Evolutionary conservation across 805 yeast species (phyloP).

Genomic region (Teunomyces gatunensis): DNA sequence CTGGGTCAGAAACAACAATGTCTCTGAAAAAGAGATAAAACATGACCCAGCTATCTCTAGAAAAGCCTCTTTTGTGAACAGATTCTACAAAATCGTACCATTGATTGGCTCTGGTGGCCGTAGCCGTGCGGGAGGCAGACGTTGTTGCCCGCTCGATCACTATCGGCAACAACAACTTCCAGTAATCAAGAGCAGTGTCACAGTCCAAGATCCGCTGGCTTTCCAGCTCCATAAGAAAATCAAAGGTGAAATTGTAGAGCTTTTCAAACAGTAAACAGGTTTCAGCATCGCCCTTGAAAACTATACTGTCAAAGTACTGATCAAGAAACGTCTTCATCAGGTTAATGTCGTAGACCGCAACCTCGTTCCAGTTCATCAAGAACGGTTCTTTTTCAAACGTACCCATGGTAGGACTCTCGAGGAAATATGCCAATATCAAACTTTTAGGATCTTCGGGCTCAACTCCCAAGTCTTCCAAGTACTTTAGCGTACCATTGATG

Average conservation of each 20-base stretch:
- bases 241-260: slow-evolving; percentile 72
- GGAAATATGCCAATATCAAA: slow-evolving; percentile 65
- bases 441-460: slow-evolving; percentile 75
- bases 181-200: slow-evolving; percentile 70
- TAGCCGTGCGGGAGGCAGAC: neutral
- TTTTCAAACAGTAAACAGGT: slow-evolving; percentile 43
- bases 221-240: slow-evolving; percentile 58
- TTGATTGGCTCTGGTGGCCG: slow-evolving; percentile 34
- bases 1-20: slow-evolving; percentile 47
- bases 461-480: slow-evolving; percentile 63
- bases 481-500: slow-evolving; percentile 73
- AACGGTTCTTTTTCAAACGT: slow-evolving; percentile 51
- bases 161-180: slow-evolving; percentile 60
- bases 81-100: slow-evolving; percentile 60
- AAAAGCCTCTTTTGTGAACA: slow-evolving; percentile 47
- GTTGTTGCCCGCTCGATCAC: slow-evolving; percentile 4
- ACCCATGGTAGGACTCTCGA: slow-evolving; percentile 68
- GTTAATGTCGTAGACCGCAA: slow-evolving; percentile 24
- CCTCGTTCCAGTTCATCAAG: slow-evolving; percentile 55
- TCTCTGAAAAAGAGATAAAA: slow-evolving; percentile 59
- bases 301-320: slow-evolving; percentile 12
- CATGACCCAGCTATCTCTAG: slow-evolving; percentile 87
- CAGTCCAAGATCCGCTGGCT: slow-evolving; percentile 50
- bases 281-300: slow-evolving; percentile 20
- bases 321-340: slow-evolving; percentile 44